Evolutionary conservation across 768 basidiomycete genomes (phyloP).

Genomic region (Strobilomyces echinocephalus): DNA sequence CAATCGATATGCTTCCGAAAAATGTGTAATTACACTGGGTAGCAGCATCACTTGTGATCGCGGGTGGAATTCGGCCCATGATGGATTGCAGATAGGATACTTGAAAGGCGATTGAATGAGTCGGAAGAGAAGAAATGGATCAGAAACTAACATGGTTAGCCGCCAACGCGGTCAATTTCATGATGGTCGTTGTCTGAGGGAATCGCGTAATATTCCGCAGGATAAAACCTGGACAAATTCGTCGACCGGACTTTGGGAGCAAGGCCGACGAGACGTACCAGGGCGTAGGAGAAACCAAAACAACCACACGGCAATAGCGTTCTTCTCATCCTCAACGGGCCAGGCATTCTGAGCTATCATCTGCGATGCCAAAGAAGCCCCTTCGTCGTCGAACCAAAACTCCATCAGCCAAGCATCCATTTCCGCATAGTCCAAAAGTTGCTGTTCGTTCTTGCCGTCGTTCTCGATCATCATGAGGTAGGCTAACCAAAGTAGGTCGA

Average conservation of each 20-base stretch:
- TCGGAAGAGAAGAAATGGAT: slow-evolving; percentile 13
- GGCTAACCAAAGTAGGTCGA: slow-evolving; percentile 56
- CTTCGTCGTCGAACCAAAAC: slow-evolving; percentile 60
- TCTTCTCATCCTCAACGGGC: slow-evolving; percentile 50
- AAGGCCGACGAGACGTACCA: slow-evolving; percentile 38
- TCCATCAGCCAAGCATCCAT: slow-evolving; percentile 61
- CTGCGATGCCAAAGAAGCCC: slow-evolving; percentile 48
- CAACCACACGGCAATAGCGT: slow-evolving; percentile 70
- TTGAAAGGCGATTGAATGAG: slow-evolving; percentile 28
- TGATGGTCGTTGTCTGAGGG: slow-evolving; percentile 43
- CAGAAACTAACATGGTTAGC: slow-evolving; percentile 51
- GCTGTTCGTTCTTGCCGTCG: slow-evolving; percentile 64
- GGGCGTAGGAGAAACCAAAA: slow-evolving; percentile 68
- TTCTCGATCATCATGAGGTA: slow-evolving; percentile 82
- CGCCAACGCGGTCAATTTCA: slow-evolving; percentile 62
- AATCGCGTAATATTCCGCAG: slow-evolving; percentile 35
- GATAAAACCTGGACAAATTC: slow-evolving; percentile 43
- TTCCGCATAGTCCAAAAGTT: slow-evolving; percentile 64
- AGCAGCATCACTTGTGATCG: slow-evolving; percentile 19
- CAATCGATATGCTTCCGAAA: slow-evolving; percentile 43
- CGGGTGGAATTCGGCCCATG: slow-evolving; percentile 58
- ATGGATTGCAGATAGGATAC: slow-evolving; percentile 56
- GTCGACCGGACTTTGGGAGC: not conserved
- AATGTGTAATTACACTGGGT: slow-evolving; percentile 33
- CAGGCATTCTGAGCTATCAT: slow-evolving; percentile 45